phyloP scores from a whole-genome alignment of 129 eudicot species.

The Lactuca saligna region DNA sequence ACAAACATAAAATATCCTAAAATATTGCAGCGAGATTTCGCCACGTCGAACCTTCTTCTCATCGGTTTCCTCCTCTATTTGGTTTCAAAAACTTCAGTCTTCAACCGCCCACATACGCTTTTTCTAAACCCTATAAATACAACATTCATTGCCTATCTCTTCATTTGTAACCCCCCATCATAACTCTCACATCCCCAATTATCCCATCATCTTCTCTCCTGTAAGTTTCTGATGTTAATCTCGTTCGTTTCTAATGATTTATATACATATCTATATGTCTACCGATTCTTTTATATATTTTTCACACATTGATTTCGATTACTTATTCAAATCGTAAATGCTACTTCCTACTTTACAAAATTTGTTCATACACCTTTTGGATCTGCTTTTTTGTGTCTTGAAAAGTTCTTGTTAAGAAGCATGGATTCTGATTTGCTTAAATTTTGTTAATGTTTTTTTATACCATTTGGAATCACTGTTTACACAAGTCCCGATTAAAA shows the following conservation, averaged over 20 bases:
- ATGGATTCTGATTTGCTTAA: neutral
- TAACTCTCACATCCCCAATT: neutral
- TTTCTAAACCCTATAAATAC: slow-evolving; percentile 15
- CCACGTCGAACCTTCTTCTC: slow-evolving; percentile 11
- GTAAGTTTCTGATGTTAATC: slow-evolving; percentile 13
- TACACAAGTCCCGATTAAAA: neutral
- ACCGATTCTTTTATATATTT: neutral
- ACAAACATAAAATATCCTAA: neutral
- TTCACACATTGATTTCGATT: neutral
- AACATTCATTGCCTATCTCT: neutral
- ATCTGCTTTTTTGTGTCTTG: neutral
- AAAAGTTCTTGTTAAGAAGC: neutral
- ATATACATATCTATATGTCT: neutral
- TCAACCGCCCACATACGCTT: slow-evolving; percentile 21
- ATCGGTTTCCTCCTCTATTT: slow-evolving; percentile 5
- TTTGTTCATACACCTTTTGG: neutral
- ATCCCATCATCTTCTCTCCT: neutral
- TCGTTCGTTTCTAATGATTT: neutral
- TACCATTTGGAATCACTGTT: neutral
- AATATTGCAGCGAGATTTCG: neutral
- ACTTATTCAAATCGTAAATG: neutral
- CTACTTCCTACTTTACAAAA: neutral
- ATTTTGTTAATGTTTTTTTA: neutral
- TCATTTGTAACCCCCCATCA: neutral
- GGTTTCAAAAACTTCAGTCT: neutral